Conservation (phyloP, 257 asterid species). For the Solanum phureja region DNA sequence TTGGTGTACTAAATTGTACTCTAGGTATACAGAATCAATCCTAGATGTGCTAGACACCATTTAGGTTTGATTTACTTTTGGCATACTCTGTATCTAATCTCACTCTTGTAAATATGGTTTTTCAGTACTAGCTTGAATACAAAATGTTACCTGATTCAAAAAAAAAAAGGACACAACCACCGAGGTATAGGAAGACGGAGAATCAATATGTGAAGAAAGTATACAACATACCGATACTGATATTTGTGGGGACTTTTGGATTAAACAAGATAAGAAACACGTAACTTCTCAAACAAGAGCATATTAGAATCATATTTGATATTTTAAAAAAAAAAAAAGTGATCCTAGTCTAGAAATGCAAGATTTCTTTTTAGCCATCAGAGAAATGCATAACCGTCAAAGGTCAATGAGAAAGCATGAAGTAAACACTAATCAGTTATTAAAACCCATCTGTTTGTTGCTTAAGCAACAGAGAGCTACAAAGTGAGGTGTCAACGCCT, state of each 20-base stretch:
- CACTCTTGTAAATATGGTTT: too few species aligned
- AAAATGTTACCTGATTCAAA: too few species aligned
- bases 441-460: neutral
- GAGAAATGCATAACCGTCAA: neutral
- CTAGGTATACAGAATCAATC: too few species aligned
- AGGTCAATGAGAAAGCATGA: neutral
- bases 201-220: neutral
- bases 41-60: too few species aligned
- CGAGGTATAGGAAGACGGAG: neutral
- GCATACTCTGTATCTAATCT: too few species aligned
- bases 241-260: neutral
- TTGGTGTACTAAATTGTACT: too few species aligned
- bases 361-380: neutral
- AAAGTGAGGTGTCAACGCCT: neutral
- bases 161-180: neutral
- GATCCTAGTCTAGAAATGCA: neutral
- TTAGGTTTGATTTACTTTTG: too few species aligned
- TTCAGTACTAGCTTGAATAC: too few species aligned
- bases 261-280: neutral
- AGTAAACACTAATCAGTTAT: neutral
- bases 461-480: neutral
- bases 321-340: neutral
- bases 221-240: neutral
- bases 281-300: neutral
- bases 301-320: neutral